Percentiles rank a stretch among this genome's conserved stretches.
Evolutionary conservation across 805 yeast species (phyloP).

Genomic region (Kazachstania psychrophila): DNA sequence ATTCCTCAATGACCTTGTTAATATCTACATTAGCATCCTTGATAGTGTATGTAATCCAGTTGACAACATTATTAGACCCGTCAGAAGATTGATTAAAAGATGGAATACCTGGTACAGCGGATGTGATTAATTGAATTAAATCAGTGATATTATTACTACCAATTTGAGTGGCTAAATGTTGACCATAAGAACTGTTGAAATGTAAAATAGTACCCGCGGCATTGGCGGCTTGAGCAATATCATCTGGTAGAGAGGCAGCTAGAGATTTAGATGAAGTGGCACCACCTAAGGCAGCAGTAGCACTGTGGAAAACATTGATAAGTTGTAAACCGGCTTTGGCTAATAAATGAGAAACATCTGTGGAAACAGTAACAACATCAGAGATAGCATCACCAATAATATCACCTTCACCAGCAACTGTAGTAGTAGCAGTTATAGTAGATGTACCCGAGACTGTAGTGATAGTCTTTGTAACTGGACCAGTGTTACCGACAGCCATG

Average conservation of each 20-base stretch:
- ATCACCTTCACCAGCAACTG: background rate
- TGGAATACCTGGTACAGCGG: background rate
- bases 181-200: background rate
- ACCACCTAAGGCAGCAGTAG: background rate
- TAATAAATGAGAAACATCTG: background rate
- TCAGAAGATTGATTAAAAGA: background rate
- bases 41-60: background rate
- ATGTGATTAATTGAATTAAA: background rate
- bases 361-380: background rate
- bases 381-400: background rate
- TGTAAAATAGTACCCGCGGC: background rate
- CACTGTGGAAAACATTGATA: background rate
- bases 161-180: background rate
- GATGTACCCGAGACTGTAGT: background rate
- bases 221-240: background rate
- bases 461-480: background rate
- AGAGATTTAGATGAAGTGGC: background rate
- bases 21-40: background rate
- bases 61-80: background rate
- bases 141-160: background rate
- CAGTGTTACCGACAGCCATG: conserved; percentile 1
- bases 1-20: background rate
- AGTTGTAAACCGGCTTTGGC: no score
- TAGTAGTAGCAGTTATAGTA: background rate
- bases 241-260: background rate